Evolutionary conservation across 2,329 filamentous ascomycete species (phyloP), one percentile per base, ranked within the genome.

Genomic region (Sclerotinia sclerotiorum): DNA sequence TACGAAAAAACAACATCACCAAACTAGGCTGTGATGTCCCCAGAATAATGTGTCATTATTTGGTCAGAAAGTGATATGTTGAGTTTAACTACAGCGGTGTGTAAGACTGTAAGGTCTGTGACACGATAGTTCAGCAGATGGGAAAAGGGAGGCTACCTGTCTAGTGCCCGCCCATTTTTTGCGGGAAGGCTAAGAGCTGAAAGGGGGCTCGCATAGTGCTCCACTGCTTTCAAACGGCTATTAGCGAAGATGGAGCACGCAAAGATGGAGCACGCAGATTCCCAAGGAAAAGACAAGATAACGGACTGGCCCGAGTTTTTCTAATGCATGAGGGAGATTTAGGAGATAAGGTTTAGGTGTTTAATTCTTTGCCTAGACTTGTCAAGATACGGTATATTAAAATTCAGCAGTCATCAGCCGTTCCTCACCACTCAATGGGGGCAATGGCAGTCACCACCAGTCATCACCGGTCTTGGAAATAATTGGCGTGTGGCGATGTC

Each of bases 131-230:
- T 19, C 60, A 62, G 60, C 46, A 62, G 60, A 24, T 51, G 15
- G 15, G 13, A 39, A 62, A 51, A 27, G 15, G 46, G 35, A n/a
- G 32, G 4, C 19, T 42, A 42, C 39, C 39, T 42, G 39, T 42
- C 39, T 42, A 42, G 51, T 21, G 17, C 7, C 35, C 2, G 21
- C n/a, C 5, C 10, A 17, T 17, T 19, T 51, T 62, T 35, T 32
- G n/a, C 15, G 32, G 17, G 35, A 35, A 6, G 24, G 39, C 21
- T 15, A 4, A 27, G 24, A 51, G 21, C 32, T 62, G 58, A 62
- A 62, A 62, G 60, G 60, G 60, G 60, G 60, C 39, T 62, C 60
- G 60, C 60, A 62, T 62, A 51, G 46, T 62, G 32, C 60, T 62
- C 60, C 60, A 62, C 60, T 39, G 46, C 60, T 27, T 39, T 51